Conservation (phyloP, 2,329 filamentous ascomycete genomes). For the Neopestalotiopsis rosae region DNA sequence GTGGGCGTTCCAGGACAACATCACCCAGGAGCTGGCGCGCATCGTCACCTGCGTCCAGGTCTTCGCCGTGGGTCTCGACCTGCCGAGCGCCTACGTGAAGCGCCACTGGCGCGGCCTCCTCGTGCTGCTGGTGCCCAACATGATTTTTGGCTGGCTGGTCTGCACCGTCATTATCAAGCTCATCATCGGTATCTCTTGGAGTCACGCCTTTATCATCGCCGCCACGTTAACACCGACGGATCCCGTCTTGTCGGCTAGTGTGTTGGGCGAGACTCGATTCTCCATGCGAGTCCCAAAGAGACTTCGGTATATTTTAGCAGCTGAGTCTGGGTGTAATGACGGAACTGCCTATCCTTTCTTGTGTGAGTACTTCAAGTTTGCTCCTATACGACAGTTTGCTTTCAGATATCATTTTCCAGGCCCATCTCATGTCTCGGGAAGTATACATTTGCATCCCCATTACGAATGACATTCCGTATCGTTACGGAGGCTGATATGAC, state of each 20-base stretch:
- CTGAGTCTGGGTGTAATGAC: slow-evolving; percentile 67
- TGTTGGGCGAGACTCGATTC: slow-evolving; percentile 68
- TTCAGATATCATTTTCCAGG: too few species aligned
- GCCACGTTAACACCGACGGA: slow-evolving; percentile 68
- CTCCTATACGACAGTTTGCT: too few species aligned
- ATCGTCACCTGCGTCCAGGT: slow-evolving; percentile 50
- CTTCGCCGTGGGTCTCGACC: slow-evolving; percentile 65
- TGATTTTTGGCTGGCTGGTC: slow-evolving; percentile 67
- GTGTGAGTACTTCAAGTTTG: slow-evolving; percentile 22
- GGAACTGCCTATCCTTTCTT: slow-evolving; percentile 68
- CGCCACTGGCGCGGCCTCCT: slow-evolving; percentile 57
- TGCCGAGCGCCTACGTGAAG: slow-evolving; percentile 60
- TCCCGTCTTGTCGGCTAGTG: slow-evolving; percentile 61
- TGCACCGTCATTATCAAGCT: slow-evolving; percentile 62
- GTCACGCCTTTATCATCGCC: slow-evolving; percentile 61
- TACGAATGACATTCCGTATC: too few species aligned
- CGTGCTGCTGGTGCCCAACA: slow-evolving; percentile 62
- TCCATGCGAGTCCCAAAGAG: slow-evolving; percentile 63
- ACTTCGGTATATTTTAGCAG: slow-evolving; percentile 65
- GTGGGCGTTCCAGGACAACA: slow-evolving; percentile 7
- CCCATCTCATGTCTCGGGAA: too few species aligned
- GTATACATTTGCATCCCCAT: too few species aligned
- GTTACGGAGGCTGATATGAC: too few species aligned
- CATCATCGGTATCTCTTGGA: slow-evolving; percentile 58
- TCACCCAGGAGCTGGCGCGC: slow-evolving; percentile 4